Conservation (phyloP, 2,329 filamentous ascomycete species). For the Fulvia fulva region DNA sequence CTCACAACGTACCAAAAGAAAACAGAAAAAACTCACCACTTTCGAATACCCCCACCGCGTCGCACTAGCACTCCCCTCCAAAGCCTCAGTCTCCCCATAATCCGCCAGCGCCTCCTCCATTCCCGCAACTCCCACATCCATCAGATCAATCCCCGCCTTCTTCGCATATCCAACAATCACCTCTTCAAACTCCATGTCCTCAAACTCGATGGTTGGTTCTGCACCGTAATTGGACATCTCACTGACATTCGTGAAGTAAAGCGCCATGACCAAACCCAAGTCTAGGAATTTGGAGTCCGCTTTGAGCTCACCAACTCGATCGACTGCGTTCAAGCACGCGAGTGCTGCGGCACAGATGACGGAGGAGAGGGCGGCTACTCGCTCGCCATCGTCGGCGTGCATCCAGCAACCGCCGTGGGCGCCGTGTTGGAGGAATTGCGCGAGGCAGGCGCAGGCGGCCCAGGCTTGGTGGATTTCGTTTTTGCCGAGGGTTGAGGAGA, state of each 20-base stretch:
- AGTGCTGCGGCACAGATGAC: constrained; percentile 13
- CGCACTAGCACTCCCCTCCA: background rate
- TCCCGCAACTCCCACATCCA: constrained; percentile 1
- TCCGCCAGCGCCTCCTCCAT: background rate
- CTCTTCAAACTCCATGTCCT: background rate
- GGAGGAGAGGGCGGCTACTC: background rate
- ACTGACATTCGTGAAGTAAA: background rate
- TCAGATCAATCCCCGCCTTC: constrained; percentile 14
- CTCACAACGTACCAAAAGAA: background rate
- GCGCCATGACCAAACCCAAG: constrained; percentile 16
- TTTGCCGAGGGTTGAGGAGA: background rate
- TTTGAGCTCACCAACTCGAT: constrained; percentile 14
- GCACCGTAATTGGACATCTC: background rate
- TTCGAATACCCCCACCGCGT: background rate
- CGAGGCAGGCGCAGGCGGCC: constrained; percentile 7
- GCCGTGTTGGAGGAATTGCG: constrained; percentile 7
- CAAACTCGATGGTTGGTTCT: background rate
- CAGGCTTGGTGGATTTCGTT: constrained; percentile 12
- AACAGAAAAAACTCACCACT: background rate
- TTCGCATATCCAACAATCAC: constrained; percentile 17
- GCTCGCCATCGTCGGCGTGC: constrained; percentile 13
- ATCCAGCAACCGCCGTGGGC: background rate
- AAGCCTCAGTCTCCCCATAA: background rate
- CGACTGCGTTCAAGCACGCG: constrained; percentile 13
- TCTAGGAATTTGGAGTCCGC: constrained; percentile 16